Conservation (phyloP, 257 asterid species). For the Leptodermis oblonga region DNA sequence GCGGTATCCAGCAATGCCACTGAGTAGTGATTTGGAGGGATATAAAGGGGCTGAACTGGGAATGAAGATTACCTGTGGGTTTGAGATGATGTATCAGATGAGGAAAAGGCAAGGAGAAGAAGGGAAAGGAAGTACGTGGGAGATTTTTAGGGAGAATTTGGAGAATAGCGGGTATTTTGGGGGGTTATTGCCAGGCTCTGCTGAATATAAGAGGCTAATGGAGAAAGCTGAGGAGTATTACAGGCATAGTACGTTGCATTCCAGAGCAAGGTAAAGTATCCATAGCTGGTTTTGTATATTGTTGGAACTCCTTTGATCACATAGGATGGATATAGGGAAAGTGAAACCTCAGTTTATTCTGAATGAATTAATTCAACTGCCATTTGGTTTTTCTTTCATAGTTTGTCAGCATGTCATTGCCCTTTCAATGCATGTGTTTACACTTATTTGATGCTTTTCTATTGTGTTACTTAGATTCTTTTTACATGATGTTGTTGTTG, state of each 20-base stretch:
- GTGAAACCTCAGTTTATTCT: neutral
- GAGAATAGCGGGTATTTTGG: conserved; percentile 72
- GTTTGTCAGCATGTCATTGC: neutral
- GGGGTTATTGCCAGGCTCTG: conserved; percentile 76
- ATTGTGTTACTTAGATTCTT: neutral
- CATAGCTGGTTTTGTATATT: neutral
- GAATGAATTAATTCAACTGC: neutral
- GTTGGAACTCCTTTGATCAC: neutral
- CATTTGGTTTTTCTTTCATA: neutral
- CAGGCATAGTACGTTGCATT: conserved; percentile 51
- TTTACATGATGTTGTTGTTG: conserved; percentile 10
- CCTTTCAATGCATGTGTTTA: neutral
- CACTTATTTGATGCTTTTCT: neutral
- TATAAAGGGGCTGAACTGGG: conserved; percentile 84
- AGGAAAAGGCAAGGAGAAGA: conserved; percentile 69
- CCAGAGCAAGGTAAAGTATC: conserved; percentile 49
- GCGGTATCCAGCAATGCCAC: conserved; percentile 68
- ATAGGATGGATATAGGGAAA: neutral
- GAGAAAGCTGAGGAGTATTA: conserved; percentile 74
- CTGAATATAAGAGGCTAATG: conserved; percentile 64
- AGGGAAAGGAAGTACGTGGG: conserved; percentile 96
- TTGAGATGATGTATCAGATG: conserved; percentile 89
- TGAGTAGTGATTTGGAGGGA: conserved; percentile 48
- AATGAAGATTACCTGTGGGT: conserved; percentile 87
- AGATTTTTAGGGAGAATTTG: conserved; percentile 58